These are phyloP conservation scores for Sporothrix brunneoviolacea DNA, from an alignment of 2,329 filamentous ascomycete species.

Conservation along the genomic window DNA sequence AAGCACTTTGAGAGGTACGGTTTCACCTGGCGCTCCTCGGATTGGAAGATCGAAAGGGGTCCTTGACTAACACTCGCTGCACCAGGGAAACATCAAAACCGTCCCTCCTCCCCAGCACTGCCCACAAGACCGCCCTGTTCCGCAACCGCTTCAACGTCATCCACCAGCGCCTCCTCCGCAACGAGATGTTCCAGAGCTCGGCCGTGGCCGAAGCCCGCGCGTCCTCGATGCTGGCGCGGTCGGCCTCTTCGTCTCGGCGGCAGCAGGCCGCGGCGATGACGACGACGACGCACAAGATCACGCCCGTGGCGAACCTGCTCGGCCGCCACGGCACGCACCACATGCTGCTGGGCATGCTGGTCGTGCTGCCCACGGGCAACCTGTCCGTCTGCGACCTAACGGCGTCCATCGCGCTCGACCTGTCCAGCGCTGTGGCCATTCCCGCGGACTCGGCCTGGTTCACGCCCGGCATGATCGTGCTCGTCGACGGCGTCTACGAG, in stretches of 20 bases:
- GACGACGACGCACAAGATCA: slow-evolving; percentile 74
- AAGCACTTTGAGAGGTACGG: slow-evolving; percentile 84
- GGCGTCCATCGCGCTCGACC: slow-evolving; percentile 77
- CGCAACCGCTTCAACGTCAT: slow-evolving; percentile 87
- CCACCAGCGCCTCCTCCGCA: slow-evolving; percentile 83
- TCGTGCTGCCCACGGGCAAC: slow-evolving; percentile 71
- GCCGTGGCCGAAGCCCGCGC: slow-evolving; percentile 57
- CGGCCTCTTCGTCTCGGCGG: slow-evolving; percentile 30
- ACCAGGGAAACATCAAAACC: slow-evolving; percentile 55
- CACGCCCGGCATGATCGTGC: slow-evolving; percentile 88
- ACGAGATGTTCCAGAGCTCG: slow-evolving; percentile 85
- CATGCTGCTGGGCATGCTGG: slow-evolving; percentile 78
- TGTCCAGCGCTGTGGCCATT: slow-evolving; percentile 72
- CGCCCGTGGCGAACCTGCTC: slow-evolving; percentile 68
- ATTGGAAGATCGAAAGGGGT: too few species aligned
- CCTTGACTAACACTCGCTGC: slow-evolving; percentile 16
- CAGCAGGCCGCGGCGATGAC: too few species aligned
- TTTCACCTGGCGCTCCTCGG: too few species aligned
- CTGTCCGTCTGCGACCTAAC: slow-evolving; percentile 81
- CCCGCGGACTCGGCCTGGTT: slow-evolving; percentile 89
- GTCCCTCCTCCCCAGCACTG: slow-evolving; percentile 66
- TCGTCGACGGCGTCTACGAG: slow-evolving; percentile 94
- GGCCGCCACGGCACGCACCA: slow-evolving; percentile 80
- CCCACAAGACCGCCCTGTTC: slow-evolving; percentile 79
- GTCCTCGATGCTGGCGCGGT: slow-evolving; percentile 47